phyloP scores from a whole-genome alignment of 148 eudicot species.

The Chenopodium berlandieri region DNA sequence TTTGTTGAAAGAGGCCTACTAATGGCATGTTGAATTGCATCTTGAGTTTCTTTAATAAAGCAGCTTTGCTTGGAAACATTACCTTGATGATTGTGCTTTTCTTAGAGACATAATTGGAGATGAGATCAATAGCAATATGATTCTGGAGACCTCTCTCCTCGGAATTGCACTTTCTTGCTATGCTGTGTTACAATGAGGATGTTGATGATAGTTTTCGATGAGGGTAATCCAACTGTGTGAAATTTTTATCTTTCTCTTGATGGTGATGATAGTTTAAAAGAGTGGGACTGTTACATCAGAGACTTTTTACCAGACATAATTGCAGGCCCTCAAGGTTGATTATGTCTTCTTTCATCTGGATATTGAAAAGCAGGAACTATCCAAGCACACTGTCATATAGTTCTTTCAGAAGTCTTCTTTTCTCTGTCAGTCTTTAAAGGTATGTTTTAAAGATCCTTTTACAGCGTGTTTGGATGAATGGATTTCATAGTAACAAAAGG shows the following conservation, averaged over 20 bases:
- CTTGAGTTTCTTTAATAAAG: background rate
- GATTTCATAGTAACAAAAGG: background rate
- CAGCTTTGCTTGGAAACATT: background rate
- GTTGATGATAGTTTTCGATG: background rate
- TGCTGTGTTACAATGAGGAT: background rate
- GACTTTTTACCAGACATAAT: no score
- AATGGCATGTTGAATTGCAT: background rate
- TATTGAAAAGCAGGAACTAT: no score
- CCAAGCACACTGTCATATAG: no score
- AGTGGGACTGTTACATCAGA: background rate
- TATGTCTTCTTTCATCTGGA: background rate
- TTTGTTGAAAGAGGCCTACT: background rate
- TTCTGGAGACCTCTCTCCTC: background rate
- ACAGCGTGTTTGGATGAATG: background rate
- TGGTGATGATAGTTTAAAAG: background rate
- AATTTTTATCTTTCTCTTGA: background rate
- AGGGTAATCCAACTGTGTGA: background rate
- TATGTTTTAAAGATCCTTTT: no score
- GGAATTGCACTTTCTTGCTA: background rate
- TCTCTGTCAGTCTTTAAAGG: no score
- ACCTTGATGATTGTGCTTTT: background rate
- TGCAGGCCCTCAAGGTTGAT: background rate
- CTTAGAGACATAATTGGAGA: background rate
- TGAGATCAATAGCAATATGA: background rate
- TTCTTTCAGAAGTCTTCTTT: no score